Evolutionary conservation across 495 filamentous ascomycete genomes (phyloP).

Genomic region (Xylaria bambusicola): DNA sequence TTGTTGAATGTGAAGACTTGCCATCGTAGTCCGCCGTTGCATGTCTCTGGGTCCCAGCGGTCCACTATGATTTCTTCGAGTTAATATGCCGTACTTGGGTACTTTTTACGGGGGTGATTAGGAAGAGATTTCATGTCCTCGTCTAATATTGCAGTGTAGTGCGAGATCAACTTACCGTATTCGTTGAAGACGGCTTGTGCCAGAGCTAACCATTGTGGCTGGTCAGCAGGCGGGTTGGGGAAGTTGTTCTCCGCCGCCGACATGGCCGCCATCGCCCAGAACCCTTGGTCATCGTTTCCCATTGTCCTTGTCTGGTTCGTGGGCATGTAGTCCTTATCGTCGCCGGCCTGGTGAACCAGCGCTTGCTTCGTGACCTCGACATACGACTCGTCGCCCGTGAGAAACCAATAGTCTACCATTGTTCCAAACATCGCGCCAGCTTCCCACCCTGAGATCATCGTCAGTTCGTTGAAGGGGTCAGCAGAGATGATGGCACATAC

Average conservation of each 20-base stretch:
- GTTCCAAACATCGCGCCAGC: constrained; percentile 74
- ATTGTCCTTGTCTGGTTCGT: constrained; percentile 73
- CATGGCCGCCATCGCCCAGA: constrained; percentile 85
- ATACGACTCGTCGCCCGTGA: constrained; percentile 74
- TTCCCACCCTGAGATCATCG: constrained; percentile 62
- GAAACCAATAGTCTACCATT: constrained; percentile 81
- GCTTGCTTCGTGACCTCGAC: constrained; percentile 69
- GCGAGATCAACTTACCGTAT: constrained; percentile 33
- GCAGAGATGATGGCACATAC: constrained; percentile 26
- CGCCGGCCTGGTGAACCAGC: constrained; percentile 69
- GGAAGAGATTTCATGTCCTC: no score
- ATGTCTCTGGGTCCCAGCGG: constrained; percentile 69
- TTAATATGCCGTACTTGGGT: no score
- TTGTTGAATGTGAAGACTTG: constrained; percentile 81
- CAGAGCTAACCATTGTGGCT: constrained; percentile 76
- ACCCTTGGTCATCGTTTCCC: constrained; percentile 85
- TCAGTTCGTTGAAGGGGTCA: constrained; percentile 5
- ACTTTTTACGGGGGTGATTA: background rate
- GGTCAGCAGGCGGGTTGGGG: constrained; percentile 60
- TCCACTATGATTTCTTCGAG: constrained; percentile 27
- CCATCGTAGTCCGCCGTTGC: constrained; percentile 80
- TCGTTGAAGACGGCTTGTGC: constrained; percentile 79
- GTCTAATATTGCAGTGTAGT: no score
- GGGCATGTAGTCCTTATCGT: constrained; percentile 73
- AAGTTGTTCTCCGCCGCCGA: constrained; percentile 78